Evolutionary conservation across 2,329 filamentous ascomycete species (phyloP).

Genomic region (Bipolaris oryzae): DNA sequence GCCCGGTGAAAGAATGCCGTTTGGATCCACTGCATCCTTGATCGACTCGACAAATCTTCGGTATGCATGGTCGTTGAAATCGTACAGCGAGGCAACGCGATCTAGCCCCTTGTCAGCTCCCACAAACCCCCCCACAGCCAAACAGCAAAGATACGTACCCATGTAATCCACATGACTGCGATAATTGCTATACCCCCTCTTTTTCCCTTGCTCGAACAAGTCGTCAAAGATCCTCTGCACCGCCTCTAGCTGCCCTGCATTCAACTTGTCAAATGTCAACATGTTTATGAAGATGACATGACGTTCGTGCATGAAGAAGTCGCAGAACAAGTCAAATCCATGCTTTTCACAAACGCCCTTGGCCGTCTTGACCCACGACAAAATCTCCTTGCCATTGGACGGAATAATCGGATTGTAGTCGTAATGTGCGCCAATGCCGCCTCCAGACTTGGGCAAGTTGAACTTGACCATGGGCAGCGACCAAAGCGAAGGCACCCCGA

Average conservation of each 20-base stretch:
- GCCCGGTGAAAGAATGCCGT: slow-evolving; percentile 40
- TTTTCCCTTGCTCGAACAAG: slow-evolving; percentile 36
- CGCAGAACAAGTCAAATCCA: slow-evolving; percentile 54
- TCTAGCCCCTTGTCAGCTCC: slow-evolving; percentile 15
- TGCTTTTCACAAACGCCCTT: slow-evolving; percentile 53
- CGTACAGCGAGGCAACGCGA: slow-evolving; percentile 38
- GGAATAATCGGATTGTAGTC: slow-evolving; percentile 44
- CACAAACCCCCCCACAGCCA: background rate
- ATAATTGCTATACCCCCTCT: slow-evolving; percentile 41
- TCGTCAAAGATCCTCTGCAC: slow-evolving; percentile 41
- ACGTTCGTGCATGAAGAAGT: slow-evolving; percentile 58
- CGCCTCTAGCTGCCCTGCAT: slow-evolving; percentile 45
- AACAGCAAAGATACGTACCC: slow-evolving; percentile 24
- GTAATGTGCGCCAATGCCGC: slow-evolving; percentile 41
- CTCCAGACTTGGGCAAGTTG: slow-evolving; percentile 34
- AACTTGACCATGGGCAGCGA: slow-evolving; percentile 43
- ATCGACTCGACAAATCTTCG: slow-evolving; percentile 41
- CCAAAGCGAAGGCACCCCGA: slow-evolving; percentile 41
- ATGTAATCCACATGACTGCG: slow-evolving; percentile 40
- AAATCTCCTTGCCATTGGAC: slow-evolving; percentile 46
- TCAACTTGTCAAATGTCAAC: slow-evolving; percentile 56
- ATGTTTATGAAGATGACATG: slow-evolving; percentile 57
- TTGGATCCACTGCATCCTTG: slow-evolving; percentile 42
- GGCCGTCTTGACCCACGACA: slow-evolving; percentile 52
- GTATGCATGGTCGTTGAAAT: slow-evolving; percentile 43